Evolutionary conservation across 164 flowering plant genomes (phyloP), one percentile per base, ranked within the genome.

Genomic region (Litsea cubeba): DNA sequence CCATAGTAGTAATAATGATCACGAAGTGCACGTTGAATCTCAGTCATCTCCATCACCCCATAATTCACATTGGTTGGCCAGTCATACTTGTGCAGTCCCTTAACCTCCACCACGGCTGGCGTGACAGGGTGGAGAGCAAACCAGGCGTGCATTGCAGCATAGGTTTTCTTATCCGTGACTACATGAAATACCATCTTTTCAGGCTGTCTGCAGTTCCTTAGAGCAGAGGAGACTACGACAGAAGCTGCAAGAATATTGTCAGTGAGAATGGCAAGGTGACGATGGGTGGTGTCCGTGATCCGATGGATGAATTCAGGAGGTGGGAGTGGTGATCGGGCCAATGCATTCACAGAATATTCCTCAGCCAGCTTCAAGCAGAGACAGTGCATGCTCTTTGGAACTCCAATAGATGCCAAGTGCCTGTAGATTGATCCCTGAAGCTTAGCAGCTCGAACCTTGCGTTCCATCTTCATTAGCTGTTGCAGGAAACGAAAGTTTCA

Each of bases 121-220:
- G 78, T 26, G 18, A 79, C 68, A 18, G 86, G 64, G 75, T 90
- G 80, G 49, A 83, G 78, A 1, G 94, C 89, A 80, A 91, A 90
- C 97, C 97, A 91, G 0, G 97, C 90, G 76, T 90, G 92, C 97
- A 91, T 91, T 11, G 94, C 81, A 23, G 89, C 79, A 66, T 85
- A 91, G 25, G 94, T 91, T 85, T 90, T 90, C 83, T 88, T 91
- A 79, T 91, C 94, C 3, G 97, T 91, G 65, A 91, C 77, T 0
- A 91, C 73, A 75, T 91, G 97, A 76, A 91, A 88, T 40, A 91
- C 94, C 77, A 87, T 69, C 63, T 83, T 86, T 57, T 85, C 88
- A 22, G 92, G 91, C 32, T 79, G 72, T 25, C 51, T 76, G 3
- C 91, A 84, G 71, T 75, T 81, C 72, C 80, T 79, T 1, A 87